Evolutionary conservation across 2,329 filamentous ascomycete genomes (phyloP), one percentile per base, ranked within the genome.

Genomic region (Blastomyces percursus): DNA sequence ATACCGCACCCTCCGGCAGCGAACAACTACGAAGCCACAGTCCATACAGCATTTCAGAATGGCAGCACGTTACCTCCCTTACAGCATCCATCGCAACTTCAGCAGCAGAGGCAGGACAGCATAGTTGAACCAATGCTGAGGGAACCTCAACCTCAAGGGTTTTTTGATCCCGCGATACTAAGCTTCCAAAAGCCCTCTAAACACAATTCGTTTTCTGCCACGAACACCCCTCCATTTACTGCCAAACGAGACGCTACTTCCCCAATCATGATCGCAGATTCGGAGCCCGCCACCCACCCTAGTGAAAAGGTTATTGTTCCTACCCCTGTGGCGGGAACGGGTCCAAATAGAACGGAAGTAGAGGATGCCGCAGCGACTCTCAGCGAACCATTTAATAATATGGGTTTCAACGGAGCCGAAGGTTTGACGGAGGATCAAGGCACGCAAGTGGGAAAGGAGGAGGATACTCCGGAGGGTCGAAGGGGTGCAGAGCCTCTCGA

Each of bases 91-190:
- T 50, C 64, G n/a, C 64, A 64, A 27, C 59, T 59, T n/a, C 56
- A 61, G 40, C 61, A 63, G 19, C 30, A 30, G n/a, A 51, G 40
- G 38, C 63, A 64, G 7, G 64, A 65, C 30, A 67, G 66, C 64
- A 50, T 55, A 5, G n/a, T 48, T 35, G 61, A 67, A 44, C 71
- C 63, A 67, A 72, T 27, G 60, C 35, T 65, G 42, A 24, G 58
- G n/a, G 55, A 61, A 35, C 40, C 42, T 66, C 32, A 68, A n/a
- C 70, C 69, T 42, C 71, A 78, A 38, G 69, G 79, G 0, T 91
- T 94, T 69, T 81, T 87, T n/a, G 90, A 95, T 69, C 90, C 90
- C 12, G 90, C 90, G 3, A 95, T 95, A 62, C 72, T 95, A 55
- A 91, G 89, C 71, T 83, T 90, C 71, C 71, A 71, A 40, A 73